Evolutionary conservation across 2,329 filamentous ascomycete species (phyloP), one percentile per base, ranked within the genome.

Genomic region (Sporothrix phasma): DNA sequence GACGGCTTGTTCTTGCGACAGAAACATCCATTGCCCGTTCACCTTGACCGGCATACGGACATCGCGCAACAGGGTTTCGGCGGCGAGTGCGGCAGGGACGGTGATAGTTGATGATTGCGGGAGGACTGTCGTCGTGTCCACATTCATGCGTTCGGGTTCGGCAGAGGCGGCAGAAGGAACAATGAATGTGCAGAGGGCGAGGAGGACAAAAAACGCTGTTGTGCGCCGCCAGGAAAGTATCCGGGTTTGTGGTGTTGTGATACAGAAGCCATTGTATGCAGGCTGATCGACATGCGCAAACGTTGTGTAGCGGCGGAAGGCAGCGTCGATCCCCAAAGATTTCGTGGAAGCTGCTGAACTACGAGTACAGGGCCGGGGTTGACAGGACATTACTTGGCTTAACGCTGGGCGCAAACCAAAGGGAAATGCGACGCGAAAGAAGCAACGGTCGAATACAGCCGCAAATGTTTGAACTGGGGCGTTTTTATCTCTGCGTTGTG

Each of bases 51-150:
- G 74, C 39, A 74, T 68, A 47, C 74, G 72, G 37, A 71, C 71
- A 69, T 78, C 76, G 63, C 76, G 70, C 41, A 76, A 58, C 60
- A 78, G 66, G 10, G 71, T 73, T 62, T 75, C 74, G 43, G 66
- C 67, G 41, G 71, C 51, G 62, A 68, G 53, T 69, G 41, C 22
- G 26, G 7, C 41, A 2, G 68, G 51, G 31, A 56, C 65, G 68
- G 66, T 49, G 17, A 22, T 43, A 51, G 68, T 63, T 29, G 71
- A 67, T 3, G 60, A 22, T 29, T 13, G 26, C 13, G 49, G 61
- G 47, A 70, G 66, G 67, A 70, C 67, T 68, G 69, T 53, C 2
- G 49, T 64, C 19, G 65, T 37, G 5, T 19, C 46, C 17, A 53
- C 43, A 31, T 56, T 31, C 22, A 53, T 10, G 26, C 69, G 60